phyloP scores from a whole-genome alignment of 495 filamentous ascomycete genomes.

The Neurospora sp. region DNA sequence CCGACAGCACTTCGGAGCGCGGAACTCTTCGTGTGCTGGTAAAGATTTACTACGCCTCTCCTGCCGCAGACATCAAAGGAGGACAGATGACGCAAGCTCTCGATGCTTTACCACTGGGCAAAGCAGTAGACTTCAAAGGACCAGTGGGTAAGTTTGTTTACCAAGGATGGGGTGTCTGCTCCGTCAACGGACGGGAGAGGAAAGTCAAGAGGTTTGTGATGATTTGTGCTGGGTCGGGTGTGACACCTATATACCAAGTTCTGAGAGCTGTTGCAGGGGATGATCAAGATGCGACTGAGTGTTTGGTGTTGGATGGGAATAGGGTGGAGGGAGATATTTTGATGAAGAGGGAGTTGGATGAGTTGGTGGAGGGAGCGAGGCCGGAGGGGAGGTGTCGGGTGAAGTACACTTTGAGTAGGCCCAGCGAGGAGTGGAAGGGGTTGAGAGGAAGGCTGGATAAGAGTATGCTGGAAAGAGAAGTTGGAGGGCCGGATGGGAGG shows the following conservation, averaged over 20 bases:
- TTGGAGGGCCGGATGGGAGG: slow-evolving; percentile 27
- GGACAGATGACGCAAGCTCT: slow-evolving; percentile 83
- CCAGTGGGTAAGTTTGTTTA: slow-evolving; percentile 87
- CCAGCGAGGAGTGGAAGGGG: slow-evolving; percentile 57
- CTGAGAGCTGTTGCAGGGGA: slow-evolving; percentile 58
- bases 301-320: slow-evolving; percentile 75
- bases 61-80: slow-evolving; percentile 35
- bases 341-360: slow-evolving; percentile 65
- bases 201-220: slow-evolving; percentile 65
- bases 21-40: slow-evolving; percentile 68
- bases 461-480: slow-evolving; percentile 53
- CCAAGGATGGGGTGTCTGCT: slow-evolving; percentile 52
- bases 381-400: slow-evolving; percentile 52
- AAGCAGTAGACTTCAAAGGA: slow-evolving; percentile 77
- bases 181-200: slow-evolving; percentile 48
- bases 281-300: slow-evolving; percentile 32
- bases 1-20: slow-evolving; percentile 39
- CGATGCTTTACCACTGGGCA: slow-evolving; percentile 58
- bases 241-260: slow-evolving; percentile 89
- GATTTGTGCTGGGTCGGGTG: slow-evolving; percentile 83
- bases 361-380: slow-evolving; percentile 38
- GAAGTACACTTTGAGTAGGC: slow-evolving; percentile 62
- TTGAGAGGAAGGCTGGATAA: slow-evolving; percentile 57
- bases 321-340: slow-evolving; percentile 74
- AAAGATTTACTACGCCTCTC: slow-evolving; percentile 72